Conservation (phyloP, 2,329 filamentous ascomycete genomes). For the Sporothrix mexicana region DNA sequence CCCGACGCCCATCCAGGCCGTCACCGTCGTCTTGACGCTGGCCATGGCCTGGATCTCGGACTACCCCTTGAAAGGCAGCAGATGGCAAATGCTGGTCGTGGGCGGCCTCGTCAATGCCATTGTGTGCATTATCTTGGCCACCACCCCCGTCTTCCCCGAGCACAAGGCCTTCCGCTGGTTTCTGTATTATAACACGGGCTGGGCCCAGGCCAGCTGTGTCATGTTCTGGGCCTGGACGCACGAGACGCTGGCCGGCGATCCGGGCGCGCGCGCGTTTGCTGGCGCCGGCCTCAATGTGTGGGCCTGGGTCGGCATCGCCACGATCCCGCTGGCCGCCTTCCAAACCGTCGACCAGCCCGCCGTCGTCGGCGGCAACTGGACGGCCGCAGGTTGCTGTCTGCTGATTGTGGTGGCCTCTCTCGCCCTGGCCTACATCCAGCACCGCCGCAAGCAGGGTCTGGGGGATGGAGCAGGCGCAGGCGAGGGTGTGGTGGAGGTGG, state of each 20-base stretch:
- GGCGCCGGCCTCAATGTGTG: conserved; percentile 35
- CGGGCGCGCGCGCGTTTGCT: conserved; percentile 31
- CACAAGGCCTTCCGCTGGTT: conserved; percentile 33
- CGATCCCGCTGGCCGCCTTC: conserved; percentile 34
- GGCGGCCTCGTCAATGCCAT: conserved; percentile 18
- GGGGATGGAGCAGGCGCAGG: not conserved
- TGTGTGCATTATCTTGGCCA: conserved; percentile 28
- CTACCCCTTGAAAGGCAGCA: conserved; percentile 26
- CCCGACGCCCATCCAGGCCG: conserved; percentile 34
- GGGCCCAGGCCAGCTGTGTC: conserved; percentile 28
- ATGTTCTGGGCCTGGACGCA: conserved; percentile 37
- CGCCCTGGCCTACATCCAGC: conserved; percentile 21
- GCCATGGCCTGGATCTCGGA: conserved; percentile 33
- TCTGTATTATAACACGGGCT: conserved; percentile 34
- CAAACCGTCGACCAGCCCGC: conserved; percentile 35
- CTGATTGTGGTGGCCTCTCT: conserved; percentile 18
- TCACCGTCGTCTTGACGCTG: conserved; percentile 27
- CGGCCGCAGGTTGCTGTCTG: conserved; percentile 32
- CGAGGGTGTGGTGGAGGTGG: conserved; percentile 20
- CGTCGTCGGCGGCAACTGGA: conserved; percentile 34
- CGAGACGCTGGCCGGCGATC: conserved; percentile 34
- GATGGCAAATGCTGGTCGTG: conserved; percentile 33
- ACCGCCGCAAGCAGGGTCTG: conserved; percentile 15
- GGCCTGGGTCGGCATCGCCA: conserved; percentile 29
- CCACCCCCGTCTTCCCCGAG: conserved; percentile 34